Conservation (phyloP, 1,284 basidiomycete genomes). For the Austroboletus novae-zelandiae region DNA sequence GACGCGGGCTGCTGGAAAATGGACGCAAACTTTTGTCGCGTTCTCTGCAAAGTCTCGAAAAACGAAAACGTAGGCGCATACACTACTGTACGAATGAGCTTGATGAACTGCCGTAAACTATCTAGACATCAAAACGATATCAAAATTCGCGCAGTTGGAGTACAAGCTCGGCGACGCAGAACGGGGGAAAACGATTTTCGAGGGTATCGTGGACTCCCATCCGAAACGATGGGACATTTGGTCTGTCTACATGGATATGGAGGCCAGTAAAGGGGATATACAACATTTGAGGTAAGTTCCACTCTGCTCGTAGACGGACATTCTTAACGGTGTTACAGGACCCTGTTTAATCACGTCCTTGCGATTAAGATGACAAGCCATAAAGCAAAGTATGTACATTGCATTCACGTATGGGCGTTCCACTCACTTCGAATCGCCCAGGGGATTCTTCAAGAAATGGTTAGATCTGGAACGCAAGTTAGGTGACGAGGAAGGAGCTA, state of each 20-base stretch:
- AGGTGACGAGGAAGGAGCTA: slow-evolving; percentile 85
- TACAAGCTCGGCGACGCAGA: slow-evolving; percentile 95
- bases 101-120: slow-evolving; percentile 2
- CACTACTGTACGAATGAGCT: background rate
- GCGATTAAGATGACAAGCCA: slow-evolving; percentile 88
- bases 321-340: slow-evolving; percentile 43
- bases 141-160: slow-evolving; percentile 92
- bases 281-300: slow-evolving; percentile 63
- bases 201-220: slow-evolving; percentile 93
- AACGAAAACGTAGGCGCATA: slow-evolving; percentile 81
- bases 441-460: slow-evolving; percentile 98
- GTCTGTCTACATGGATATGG: slow-evolving; percentile 97
- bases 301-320: slow-evolving; percentile 1
- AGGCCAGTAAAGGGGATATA: slow-evolving; percentile 76
- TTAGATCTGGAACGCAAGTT: slow-evolving; percentile 83
- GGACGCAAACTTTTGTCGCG: slow-evolving; percentile 88
- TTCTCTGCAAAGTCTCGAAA: slow-evolving; percentile 89
- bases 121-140: slow-evolving; percentile 90
- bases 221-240: slow-evolving; percentile 95
- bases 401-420: background rate
- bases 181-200: slow-evolving; percentile 93
- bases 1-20: slow-evolving; percentile 70
- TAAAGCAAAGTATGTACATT: slow-evolving; percentile 77
- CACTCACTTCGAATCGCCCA: slow-evolving; percentile 30
- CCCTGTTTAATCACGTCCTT: slow-evolving; percentile 82